Percentiles rank a stretch among this genome's conserved stretches.
Conservation (phyloP, 306 rosid genomes). For the Begonia peltatifolia region DNA sequence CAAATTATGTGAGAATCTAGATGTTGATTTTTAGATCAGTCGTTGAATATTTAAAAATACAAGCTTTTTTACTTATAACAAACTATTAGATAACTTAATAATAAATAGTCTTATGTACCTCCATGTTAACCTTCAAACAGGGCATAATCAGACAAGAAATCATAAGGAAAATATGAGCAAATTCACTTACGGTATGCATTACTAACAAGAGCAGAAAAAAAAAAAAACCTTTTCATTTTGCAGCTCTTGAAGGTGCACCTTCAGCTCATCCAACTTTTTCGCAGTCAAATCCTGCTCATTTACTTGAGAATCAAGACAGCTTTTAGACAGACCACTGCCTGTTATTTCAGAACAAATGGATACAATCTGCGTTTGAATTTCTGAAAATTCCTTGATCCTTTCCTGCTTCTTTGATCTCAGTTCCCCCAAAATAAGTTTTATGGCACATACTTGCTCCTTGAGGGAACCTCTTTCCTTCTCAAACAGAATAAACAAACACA, state of each 20-base stretch:
- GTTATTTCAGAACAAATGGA: constrained; percentile 63
- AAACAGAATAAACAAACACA: constrained; percentile 16
- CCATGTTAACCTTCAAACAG: too few relatives aligned
- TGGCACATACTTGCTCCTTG: constrained; percentile 44
- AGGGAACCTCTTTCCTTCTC: constrained; percentile 63
- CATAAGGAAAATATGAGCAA: background rate
- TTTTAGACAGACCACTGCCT: constrained; percentile 24
- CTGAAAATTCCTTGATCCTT: constrained; percentile 42
- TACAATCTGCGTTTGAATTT: constrained; percentile 44
- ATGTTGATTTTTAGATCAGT: too few relatives aligned
- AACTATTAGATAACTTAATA: too few relatives aligned
- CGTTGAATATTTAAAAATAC: too few relatives aligned
- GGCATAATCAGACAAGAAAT: constrained; percentile 4
- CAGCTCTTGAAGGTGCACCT: constrained; percentile 65
- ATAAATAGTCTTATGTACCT: too few relatives aligned
- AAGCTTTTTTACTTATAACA: too few relatives aligned
- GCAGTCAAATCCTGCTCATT: constrained; percentile 35
- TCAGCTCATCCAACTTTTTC: constrained; percentile 59
- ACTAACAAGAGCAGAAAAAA: constrained; percentile 1
- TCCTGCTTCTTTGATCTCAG: constrained; percentile 58
- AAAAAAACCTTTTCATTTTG: constrained; percentile 56
- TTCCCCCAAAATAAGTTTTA: constrained; percentile 54
- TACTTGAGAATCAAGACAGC: constrained; percentile 22
- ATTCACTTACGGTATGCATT: constrained; percentile 1
- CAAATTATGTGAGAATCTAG: too few relatives aligned